Base-by-base conservation (phyloP, 2,329 filamentous ascomycete genomes). In the Ophiostoma ulmi region DNA sequence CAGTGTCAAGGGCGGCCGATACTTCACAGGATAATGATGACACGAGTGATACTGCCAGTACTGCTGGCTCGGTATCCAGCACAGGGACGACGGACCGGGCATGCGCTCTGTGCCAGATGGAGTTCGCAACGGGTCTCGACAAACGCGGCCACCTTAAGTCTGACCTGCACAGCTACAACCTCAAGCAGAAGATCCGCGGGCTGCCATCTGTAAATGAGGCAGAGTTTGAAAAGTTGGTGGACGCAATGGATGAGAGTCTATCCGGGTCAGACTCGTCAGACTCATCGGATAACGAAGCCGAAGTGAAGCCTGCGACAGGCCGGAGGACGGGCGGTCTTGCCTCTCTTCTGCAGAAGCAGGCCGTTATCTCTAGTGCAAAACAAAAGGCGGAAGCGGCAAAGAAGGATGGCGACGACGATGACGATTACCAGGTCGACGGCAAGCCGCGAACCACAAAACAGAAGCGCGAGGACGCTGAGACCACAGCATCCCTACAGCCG, bases 131-230 rank as follows among this genome's bases (percentile, higher is more conserved):
- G 11, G 85, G 97, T 8, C 84, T 88, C 72, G 94, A 98, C 73
- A 94, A 98, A 78, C 87, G 92, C 73, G 86, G 88, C 72, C 95
- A 99, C 80, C 88, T 92, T 71, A 91, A 92, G 76, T 97, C 94
- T 11, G 95, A 99, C 77, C 84, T 96, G 67, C 95, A 99, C 79
- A 87, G 90, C 74, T 99, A 97, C 81, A 99, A 99, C 78, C 81
- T 98, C 73, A 98, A 97, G 80, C 91, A 94, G 78, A 97, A 92
- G 82, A 82, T 97, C 71, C 88, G 92, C 66, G 92, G 92, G 0
- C 84, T 85, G 71, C 85, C 85, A 11, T 80, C 91, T 0, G 90
- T 97, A 1, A 87, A 88, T 1, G 95, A 99, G 77, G 79, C 78
- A 8, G 93, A 97, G 44, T 99, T 99, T 75, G 92, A 95, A 78